These are phyloP conservation scores for Seiridium cupressi DNA, from an alignment of 2,329 filamentous ascomycete genomes.

Conservation along the genomic window DNA sequence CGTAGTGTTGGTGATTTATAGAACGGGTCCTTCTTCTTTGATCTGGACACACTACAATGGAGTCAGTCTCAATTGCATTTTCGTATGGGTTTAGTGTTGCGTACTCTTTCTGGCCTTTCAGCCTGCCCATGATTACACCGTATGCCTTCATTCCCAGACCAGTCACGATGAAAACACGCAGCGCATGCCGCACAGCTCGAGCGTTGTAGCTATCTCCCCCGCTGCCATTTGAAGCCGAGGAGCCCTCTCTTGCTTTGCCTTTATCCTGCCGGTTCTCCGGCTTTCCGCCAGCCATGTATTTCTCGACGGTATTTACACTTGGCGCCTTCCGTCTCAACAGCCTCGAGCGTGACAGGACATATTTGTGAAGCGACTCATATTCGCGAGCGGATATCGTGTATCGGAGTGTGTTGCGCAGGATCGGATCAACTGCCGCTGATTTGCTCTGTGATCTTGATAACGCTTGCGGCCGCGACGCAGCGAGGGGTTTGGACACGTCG, in stretches of 20 bases:
- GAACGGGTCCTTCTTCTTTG: slow-evolving; percentile 47
- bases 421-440: slow-evolving; percentile 53
- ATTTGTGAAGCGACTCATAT: slow-evolving; percentile 81
- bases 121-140: slow-evolving; percentile 47
- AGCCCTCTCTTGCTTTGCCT: slow-evolving; percentile 24
- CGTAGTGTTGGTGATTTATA: slow-evolving; percentile 70
- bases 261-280: slow-evolving; percentile 25
- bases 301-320: slow-evolving; percentile 54
- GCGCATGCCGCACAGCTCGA: slow-evolving; percentile 66
- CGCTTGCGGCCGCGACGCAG: background rate
- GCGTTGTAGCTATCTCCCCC: slow-evolving; percentile 66
- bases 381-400: slow-evolving; percentile 85
- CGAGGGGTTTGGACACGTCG: background rate
- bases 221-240: slow-evolving; percentile 12
- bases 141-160: slow-evolving; percentile 63
- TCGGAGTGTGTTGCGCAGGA: slow-evolving; percentile 81
- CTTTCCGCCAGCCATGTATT: slow-evolving; percentile 45
- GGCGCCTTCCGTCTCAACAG: slow-evolving; percentile 54
- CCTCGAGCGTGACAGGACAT: slow-evolving; percentile 72
- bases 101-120: slow-evolving; percentile 46
- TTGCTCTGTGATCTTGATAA: background rate
- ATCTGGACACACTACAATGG: background rate
- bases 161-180: slow-evolving; percentile 68
- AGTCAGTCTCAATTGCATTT: background rate
- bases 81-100: slow-evolving; percentile 19